A percentile compares a stretch with the other conserved stretches of the same genome.
Conservation (phyloP, 805 yeast species). For the Torulaspora quercuum region DNA sequence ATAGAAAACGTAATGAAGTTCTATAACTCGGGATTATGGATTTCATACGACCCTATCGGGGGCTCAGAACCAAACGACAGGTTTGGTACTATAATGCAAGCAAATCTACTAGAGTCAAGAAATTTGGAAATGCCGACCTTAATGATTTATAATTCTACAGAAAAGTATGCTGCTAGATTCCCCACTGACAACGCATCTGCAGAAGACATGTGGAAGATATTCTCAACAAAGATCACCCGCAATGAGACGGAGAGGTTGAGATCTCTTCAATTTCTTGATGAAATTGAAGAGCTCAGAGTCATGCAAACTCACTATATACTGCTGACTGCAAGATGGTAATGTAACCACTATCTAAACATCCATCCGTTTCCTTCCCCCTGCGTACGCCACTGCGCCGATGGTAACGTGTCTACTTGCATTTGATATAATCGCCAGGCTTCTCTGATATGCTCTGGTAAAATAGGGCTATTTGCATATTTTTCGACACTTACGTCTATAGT, state of each 20-base stretch:
- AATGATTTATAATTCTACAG: constrained; percentile 40
- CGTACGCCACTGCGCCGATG: constrained; percentile 62
- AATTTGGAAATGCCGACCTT: constrained; percentile 43
- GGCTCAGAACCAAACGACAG: constrained; percentile 41
- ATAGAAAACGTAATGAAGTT: constrained; percentile 34
- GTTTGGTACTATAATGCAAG: constrained; percentile 55
- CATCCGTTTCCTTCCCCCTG: constrained; percentile 71
- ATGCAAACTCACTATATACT: constrained; percentile 54
- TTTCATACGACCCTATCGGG: constrained; percentile 60
- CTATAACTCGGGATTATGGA: constrained; percentile 29
- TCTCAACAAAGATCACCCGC: constrained; percentile 33
- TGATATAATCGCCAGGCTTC: constrained; percentile 84
- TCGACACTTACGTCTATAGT: constrained; percentile 33
- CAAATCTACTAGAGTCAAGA: constrained; percentile 47
- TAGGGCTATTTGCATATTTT: constrained; percentile 49
- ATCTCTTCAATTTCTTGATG: constrained; percentile 53
- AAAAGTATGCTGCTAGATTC: constrained; percentile 27
- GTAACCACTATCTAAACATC: constrained; percentile 51
- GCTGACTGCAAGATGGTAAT: constrained; percentile 28
- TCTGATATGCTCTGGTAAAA: constrained; percentile 77
- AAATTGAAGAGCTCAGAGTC: constrained; percentile 53
- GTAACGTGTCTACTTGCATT: constrained; percentile 60
- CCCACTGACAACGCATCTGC: constrained; percentile 10
- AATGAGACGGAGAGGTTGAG: constrained; percentile 43
- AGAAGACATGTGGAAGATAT: constrained; percentile 38